Evolutionary conservation across 1,284 basidiomycete species (phyloP), one percentile per base, ranked within the genome.

Genomic region (Cutaneotrichosporon curvatum): DNA sequence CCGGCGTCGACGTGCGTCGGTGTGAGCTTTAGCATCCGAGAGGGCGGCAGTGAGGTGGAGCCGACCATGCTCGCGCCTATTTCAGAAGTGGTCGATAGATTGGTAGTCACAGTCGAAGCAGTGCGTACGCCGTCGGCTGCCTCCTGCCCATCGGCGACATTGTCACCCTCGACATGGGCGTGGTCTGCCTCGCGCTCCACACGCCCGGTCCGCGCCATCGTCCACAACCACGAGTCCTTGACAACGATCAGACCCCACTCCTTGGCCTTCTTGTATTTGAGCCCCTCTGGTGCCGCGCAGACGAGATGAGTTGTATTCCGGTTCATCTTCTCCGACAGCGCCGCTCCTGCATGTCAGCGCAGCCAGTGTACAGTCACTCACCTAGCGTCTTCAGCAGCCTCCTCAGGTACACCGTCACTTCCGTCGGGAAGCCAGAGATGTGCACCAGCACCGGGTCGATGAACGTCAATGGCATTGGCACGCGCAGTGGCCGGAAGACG

Each of bases 161-260:
- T 28, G 25, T 32, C 39, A 14, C 34, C 22, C 19, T 28, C 40
- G 10, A 21, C 21, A 39, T 53, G 49, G 7, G 47, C 48, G 45
- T 64, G 56, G 16, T 50, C 49, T 21, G 52, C 55, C 9, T 51
- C 53, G 3, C 54, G 49, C 22, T 53, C 55, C 15, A 65, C 23
- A n/a, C 34, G 31, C 8, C 67, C 68, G 7, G 52, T 55, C 21
- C 47, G 31, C 4, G 50, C 70, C 51, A 65, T 63, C 0, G 53
- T 51, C 34, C 63, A 51, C 25, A 72, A 39, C 68, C 68, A 72
- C 14, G 51, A 54, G 6, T 65, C 54, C 8, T 52, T 49, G 32
- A 70, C 56, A 3, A 65, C 57, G 9, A 50, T 51, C 3, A 68
- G 49, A 1, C 63, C 62, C 68, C 67, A 68, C 43, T 64, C 61